Evolutionary conservation across 768 basidiomycete species (phyloP).

Genomic region (Pisolithus albus): DNA sequence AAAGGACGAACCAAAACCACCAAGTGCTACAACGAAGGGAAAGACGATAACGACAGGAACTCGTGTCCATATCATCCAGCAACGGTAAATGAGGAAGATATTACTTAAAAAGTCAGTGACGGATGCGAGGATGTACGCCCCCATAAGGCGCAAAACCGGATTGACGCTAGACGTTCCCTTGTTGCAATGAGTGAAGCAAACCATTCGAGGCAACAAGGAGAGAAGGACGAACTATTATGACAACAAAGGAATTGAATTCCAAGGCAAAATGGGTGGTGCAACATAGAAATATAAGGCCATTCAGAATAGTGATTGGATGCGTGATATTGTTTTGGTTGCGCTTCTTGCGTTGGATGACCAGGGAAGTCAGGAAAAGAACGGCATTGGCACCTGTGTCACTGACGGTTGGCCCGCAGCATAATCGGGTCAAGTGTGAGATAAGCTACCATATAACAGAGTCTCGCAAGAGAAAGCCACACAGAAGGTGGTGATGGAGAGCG

Average conservation of each 20-base stretch:
- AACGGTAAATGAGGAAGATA: slow-evolving; percentile 35
- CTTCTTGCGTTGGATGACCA: slow-evolving; percentile 18
- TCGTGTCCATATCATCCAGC: slow-evolving; percentile 33
- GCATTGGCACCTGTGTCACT: slow-evolving; percentile 10
- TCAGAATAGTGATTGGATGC: slow-evolving; percentile 22
- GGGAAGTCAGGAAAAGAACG: slow-evolving; percentile 25
- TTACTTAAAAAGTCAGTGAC: slow-evolving; percentile 31
- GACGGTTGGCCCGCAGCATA: background rate
- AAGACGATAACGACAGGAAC: slow-evolving; percentile 28
- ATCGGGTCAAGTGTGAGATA: too few relatives aligned
- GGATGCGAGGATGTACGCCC: slow-evolving; percentile 31
- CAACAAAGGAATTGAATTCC: slow-evolving; percentile 30
- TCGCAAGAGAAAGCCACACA: slow-evolving; percentile 34
- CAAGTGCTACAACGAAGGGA: slow-evolving; percentile 29
- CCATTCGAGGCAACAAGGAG: background rate
- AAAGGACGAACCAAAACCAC: slow-evolving; percentile 27
- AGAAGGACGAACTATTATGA: slow-evolving; percentile 23
- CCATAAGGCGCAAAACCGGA: slow-evolving; percentile 19
- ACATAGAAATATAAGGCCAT: slow-evolving; percentile 25
- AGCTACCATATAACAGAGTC: slow-evolving; percentile 29
- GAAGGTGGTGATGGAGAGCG: slow-evolving; percentile 26
- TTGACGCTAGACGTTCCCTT: slow-evolving; percentile 23
- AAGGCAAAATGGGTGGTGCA: slow-evolving; percentile 29
- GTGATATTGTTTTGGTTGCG: slow-evolving; percentile 6
- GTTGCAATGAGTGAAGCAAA: background rate